A percentile compares a stretch with the other conserved stretches of the same genome.
These are phyloP conservation scores for Trifolium repens DNA, from an alignment of 306 rosid species.

Conservation along the genomic window DNA sequence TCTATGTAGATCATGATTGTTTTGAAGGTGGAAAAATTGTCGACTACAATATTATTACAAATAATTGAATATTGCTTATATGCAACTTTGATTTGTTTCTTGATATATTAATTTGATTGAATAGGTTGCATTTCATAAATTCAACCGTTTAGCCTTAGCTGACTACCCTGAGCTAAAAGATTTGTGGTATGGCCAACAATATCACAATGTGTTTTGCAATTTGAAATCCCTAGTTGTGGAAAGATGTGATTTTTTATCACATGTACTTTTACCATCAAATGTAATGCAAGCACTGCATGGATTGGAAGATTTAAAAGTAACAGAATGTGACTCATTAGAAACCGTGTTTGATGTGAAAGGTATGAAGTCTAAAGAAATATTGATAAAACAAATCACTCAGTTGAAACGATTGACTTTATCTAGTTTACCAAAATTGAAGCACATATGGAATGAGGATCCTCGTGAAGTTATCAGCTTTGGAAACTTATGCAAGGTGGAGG, in stretches of 20 bases:
- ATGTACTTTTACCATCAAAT: slow-evolving; percentile 26
- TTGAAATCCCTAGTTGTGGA: neutral
- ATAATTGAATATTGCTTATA: neutral
- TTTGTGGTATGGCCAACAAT: neutral
- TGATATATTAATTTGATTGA: neutral
- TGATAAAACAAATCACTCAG: neutral
- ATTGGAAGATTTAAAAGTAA: slow-evolving; percentile 13
- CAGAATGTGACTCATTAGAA: slow-evolving; percentile 23
- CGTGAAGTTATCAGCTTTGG: slow-evolving; percentile 9
- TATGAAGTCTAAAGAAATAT: neutral
- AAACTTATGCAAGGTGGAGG: neutral
- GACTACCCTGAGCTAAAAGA: neutral
- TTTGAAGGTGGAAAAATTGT: neutral
- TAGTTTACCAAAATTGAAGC: neutral
- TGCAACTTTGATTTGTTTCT: too few species aligned
- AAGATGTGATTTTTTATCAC: slow-evolving; percentile 18
- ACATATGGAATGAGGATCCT: slow-evolving; percentile 3
- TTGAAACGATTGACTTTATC: neutral
- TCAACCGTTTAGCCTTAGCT: neutral
- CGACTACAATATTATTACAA: neutral
- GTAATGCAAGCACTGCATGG: neutral
- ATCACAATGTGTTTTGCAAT: neutral
- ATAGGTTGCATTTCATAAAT: slow-evolving; percentile 5
- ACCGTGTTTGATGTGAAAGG: slow-evolving; percentile 12
- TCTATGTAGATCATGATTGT: neutral